Conservation (phyloP, 306 rosid species). For the Benincasa hispida region DNA sequence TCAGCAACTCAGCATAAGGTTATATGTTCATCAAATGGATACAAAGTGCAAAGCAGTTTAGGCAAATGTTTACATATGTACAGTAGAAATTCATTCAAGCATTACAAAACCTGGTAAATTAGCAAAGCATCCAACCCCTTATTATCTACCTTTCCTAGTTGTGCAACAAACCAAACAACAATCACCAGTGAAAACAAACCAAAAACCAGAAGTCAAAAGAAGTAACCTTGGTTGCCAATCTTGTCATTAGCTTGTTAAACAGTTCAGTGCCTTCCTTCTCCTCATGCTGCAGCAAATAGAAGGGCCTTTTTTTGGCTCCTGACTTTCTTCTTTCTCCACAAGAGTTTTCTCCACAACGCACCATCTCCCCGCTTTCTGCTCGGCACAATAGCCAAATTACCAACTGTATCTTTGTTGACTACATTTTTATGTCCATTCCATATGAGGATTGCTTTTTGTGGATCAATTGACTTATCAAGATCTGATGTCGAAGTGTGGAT, state of each 20-base stretch:
- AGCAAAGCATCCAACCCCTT: constrained; percentile 1
- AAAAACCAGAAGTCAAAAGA: constrained; percentile 4
- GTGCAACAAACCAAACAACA: constrained; percentile 16
- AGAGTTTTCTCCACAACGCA: constrained; percentile 50
- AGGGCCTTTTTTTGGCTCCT: constrained; percentile 28
- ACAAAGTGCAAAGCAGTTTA: background rate
- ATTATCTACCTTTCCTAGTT: background rate
- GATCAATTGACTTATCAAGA: constrained; percentile 7
- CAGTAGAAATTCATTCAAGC: background rate
- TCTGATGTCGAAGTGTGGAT: background rate
- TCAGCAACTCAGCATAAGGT: background rate
- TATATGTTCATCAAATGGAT: constrained; percentile 7
- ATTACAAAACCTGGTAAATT: constrained; percentile 6
- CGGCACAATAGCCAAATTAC: constrained; percentile 53
- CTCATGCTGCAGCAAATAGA: constrained; percentile 25
- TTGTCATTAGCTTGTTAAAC: background rate
- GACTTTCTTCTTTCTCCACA: constrained; percentile 60
- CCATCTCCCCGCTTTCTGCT: constrained; percentile 35
- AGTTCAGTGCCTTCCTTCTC: background rate
- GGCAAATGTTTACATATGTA: background rate
- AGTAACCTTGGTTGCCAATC: constrained; percentile 8
- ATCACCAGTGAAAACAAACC: background rate
- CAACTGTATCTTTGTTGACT: constrained; percentile 21
- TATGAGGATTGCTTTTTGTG: constrained; percentile 25
- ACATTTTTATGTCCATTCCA: constrained; percentile 22